Base-by-base conservation (phyloP, 768 basidiomycete species). In the Pleurotus ostreatus region DNA sequence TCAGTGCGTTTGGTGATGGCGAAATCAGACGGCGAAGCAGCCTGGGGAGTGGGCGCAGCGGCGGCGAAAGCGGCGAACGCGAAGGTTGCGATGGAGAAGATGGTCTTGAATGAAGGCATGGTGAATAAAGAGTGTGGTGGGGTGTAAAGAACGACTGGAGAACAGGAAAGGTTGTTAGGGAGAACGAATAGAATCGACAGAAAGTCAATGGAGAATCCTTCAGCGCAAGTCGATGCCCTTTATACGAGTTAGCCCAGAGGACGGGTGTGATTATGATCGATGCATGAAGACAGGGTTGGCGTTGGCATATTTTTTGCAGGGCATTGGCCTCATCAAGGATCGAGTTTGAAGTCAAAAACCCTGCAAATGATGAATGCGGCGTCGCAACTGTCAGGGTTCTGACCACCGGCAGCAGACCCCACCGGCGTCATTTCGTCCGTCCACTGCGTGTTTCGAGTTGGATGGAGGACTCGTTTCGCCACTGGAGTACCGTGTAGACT, bases 51-150 rank as follows among this genome's bases (percentile, higher is more conserved):
- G 44, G 63, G 61, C 3, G 60, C 61, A 39, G 63, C 54, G 22
- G 60, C 55, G 13, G 57, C 26, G 60, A 62, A 48, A 7, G 57
- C 55, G 30, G 67, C 63, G 59, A 57, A 62, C 18, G 63, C 63
- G 16, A 65, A 8, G 46, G 66, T 60, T 47, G 62, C 55, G 57
- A 68, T 23, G 58, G 62, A 26, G 49, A 67, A 49, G 51, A 68
- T 44, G 12, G 62, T 53, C 49, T 56, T 60, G 62, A 67, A 63
- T 47, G 56, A 62, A 58, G 59, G 61, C 68, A 69, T 69, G 59
- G 44, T 37, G 55, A 38, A 62, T 60, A 3, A 60, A 65, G 25
- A 56, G 63, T 62, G 44, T 23, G 12, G 49, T 38, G 25, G 48
- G 3, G 38, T 34, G 44, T 44, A 48, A 55, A 52, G 37, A 54